Evolutionary conservation across 192 early-diverging fungal genomes (phyloP), one percentile per base, ranked within the genome.

Genomic region (Hyaloraphidium curvatum): DNA sequence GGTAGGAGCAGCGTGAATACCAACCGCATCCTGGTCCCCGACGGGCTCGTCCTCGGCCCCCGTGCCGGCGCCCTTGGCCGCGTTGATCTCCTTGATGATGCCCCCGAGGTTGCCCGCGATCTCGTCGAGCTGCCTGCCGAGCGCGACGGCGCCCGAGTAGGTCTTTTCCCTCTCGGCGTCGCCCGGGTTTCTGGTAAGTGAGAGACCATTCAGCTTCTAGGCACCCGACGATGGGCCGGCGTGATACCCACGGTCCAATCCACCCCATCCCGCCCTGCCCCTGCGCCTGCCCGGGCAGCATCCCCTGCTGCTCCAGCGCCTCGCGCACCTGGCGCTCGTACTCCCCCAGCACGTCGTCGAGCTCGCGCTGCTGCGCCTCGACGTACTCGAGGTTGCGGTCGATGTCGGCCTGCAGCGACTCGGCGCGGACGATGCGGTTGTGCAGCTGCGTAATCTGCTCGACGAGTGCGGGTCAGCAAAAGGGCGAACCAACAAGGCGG

Each of bases 61-160:
- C n/a, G 63, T 62, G 5, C 50, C 40, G 28, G 39, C 63, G 28
- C 62, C 68, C 59, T 66, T 65, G 1, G 67, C 71, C 30, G 64
- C 61, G 61, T 97, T 97, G 43, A 97, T 74, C 29, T 94, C 90
- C 28, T 80, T 80, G 39, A 97, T 81, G 59, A 97, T 76, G 39
- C 65, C 70, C 16, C 75, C 73, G 39, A 97, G 66, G 39, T 83
- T 79, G 30, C 76, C 65, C 21, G 76, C 75, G 68, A 97, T 80
- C 39, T 87, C 83, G 56, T 93, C 89, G 40, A 97, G 63, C 55
- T 91, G 83, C 56, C 68, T 75, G 66, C 86, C 87, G 30, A 97
- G 63, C n/a, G 69, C 68, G 69, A 88, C 86, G 4, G 89, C 89
- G 31, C 89, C 66, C 53, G 70, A 67, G 67, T 91, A 97, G 14